phyloP scores from a whole-genome alignment of 2,329 filamentous ascomycete species.

The Penicillium oxalicum region DNA sequence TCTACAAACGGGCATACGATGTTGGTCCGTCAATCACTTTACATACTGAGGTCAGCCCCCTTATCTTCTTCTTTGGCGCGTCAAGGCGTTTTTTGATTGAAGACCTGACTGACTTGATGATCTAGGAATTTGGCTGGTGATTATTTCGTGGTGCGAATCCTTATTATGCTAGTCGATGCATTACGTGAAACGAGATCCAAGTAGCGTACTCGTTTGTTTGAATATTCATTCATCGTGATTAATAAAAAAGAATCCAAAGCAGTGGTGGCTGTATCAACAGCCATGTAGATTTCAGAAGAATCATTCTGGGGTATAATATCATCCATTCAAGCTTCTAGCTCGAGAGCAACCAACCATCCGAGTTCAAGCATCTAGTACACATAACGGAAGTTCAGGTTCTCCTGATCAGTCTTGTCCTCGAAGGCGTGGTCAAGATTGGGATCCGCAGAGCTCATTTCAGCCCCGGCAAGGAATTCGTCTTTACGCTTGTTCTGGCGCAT shows the following conservation, averaged over 20 bases:
- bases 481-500: constrained; percentile 54
- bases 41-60: constrained; percentile 7
- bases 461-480: constrained; percentile 43
- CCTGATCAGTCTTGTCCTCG: constrained; percentile 58
- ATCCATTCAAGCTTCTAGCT: background rate
- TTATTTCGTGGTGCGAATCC: background rate
- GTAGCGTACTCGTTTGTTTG: no score
- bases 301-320: background rate
- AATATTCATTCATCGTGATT: no score
- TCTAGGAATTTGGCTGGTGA: background rate
- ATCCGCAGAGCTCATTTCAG: constrained; percentile 39
- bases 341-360: background rate
- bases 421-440: constrained; percentile 49
- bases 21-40: constrained; percentile 8
- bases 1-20: constrained; percentile 2
- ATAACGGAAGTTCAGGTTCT: constrained; percentile 58
- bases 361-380: constrained; percentile 35
- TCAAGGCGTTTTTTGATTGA: background rate
- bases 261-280: no score
- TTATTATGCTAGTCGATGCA: no score
- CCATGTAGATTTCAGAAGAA: no score
- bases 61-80: background rate
- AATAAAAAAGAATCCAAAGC: no score
- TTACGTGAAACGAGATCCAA: background rate
- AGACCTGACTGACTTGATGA: background rate